phyloP scores from a whole-genome alignment of 805 yeast genomes.

The Teunomyces cretensis region DNA sequence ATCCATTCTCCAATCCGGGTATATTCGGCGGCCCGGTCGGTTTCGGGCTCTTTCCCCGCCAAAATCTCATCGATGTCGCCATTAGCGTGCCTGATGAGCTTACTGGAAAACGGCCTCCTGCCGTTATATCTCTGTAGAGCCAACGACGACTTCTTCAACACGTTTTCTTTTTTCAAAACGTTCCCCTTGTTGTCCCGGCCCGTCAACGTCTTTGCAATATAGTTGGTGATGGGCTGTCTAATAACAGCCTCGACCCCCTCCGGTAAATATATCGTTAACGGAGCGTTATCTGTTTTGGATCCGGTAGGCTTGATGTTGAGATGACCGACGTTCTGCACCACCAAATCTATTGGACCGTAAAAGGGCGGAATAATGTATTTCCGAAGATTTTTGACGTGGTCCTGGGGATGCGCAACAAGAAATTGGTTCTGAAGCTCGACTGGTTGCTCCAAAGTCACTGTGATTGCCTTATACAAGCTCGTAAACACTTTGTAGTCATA shows the following conservation, averaged over 20 bases:
- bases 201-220: slow-evolving; percentile 36
- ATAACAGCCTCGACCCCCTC: slow-evolving; percentile 52
- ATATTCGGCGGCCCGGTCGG: neutral
- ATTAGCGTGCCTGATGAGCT: slow-evolving; percentile 8
- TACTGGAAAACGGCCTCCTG: slow-evolving; percentile 14
- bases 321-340: slow-evolving; percentile 64
- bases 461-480: slow-evolving; percentile 28
- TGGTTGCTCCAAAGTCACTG: slow-evolving; percentile 25
- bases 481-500: slow-evolving; percentile 37
- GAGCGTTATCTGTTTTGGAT: slow-evolving; percentile 20
- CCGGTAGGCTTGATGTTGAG: slow-evolving; percentile 64
- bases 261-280: slow-evolving; percentile 50
- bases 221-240: slow-evolving; percentile 50
- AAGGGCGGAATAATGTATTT: slow-evolving; percentile 67
- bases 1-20: slow-evolving; percentile 8
- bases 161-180: slow-evolving; percentile 20
- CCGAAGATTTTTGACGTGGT: slow-evolving; percentile 23
- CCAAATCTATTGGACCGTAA: slow-evolving; percentile 62
- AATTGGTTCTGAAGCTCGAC: slow-evolving; percentile 18
- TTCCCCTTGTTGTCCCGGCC: slow-evolving; percentile 26
- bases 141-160: slow-evolving; percentile 16
- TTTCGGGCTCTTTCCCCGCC: neutral
- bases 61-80: neutral
- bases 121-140: slow-evolving; percentile 19
- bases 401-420: slow-evolving; percentile 20